Evolutionary conservation across 805 yeast genomes (phyloP).

Genomic region (Saturnispora sekii): DNA sequence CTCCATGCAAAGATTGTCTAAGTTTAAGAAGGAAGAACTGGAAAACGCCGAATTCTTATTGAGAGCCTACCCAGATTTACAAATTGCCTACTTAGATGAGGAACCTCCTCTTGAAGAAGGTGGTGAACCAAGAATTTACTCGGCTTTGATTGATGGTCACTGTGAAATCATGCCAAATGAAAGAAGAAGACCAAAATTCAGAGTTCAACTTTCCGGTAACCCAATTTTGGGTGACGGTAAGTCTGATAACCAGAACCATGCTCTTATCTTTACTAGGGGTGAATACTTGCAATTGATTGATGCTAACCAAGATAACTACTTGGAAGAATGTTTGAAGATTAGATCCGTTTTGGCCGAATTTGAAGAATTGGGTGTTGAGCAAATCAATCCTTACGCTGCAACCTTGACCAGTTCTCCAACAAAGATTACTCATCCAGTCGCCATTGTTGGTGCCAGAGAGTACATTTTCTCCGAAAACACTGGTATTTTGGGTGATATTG

Average conservation of each 20-base stretch:
- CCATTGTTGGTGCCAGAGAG: conserved; percentile 82
- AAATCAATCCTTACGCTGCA: conserved; percentile 75
- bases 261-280: conserved; percentile 72
- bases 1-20: conserved; percentile 76
- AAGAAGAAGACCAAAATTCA: conserved; percentile 65
- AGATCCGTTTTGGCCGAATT: conserved; percentile 77
- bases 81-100: conserved; percentile 90
- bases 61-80: conserved; percentile 76
- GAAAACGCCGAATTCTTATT: conserved; percentile 74
- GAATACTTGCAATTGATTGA: conserved; percentile 78
- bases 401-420: conserved; percentile 46
- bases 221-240: conserved; percentile 86
- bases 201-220: conserved; percentile 72
- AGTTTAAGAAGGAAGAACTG: conserved; percentile 63
- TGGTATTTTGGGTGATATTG: conserved; percentile 81
- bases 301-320: conserved; percentile 79
- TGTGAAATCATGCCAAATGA: conserved; percentile 66
- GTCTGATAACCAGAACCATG: conserved; percentile 79
- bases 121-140: conserved; percentile 62
- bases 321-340: conserved; percentile 78
- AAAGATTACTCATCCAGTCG: conserved; percentile 55
- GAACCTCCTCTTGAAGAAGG: conserved; percentile 69
- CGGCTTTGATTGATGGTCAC: conserved; percentile 74
- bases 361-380: conserved; percentile 68
- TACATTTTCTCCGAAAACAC: conserved; percentile 80